phyloP scores from a whole-genome alignment of 345 rosid genomes.

The Noccaea caerulescens region DNA sequence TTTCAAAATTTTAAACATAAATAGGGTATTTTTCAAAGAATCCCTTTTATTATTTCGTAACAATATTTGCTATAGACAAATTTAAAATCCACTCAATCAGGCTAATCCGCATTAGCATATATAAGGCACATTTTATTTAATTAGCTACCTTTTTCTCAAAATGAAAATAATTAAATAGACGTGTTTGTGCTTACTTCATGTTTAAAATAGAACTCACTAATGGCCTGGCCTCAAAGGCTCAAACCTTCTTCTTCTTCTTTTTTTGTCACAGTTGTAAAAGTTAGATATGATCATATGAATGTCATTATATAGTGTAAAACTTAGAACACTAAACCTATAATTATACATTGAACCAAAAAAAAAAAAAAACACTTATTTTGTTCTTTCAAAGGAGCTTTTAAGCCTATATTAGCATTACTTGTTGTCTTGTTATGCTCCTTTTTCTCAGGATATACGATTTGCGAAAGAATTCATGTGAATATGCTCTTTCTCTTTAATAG shows the following conservation, averaged over 20 bases:
- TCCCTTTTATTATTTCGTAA: not conserved
- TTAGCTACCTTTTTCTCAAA: too few relatives aligned
- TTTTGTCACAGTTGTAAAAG: too few relatives aligned
- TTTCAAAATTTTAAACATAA: too few relatives aligned
- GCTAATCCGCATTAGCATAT: too few relatives aligned
- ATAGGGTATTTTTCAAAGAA: too few relatives aligned
- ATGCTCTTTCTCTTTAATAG: not conserved
- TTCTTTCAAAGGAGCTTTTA: conserved; percentile 23
- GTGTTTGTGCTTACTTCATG: too few relatives aligned
- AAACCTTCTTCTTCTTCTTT: too few relatives aligned
- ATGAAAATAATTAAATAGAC: too few relatives aligned
- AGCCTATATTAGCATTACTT: not conserved
- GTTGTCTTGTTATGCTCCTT: conserved; percentile 20
- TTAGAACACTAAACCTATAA: not conserved
- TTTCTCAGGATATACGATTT: not conserved
- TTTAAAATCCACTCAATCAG: not conserved
- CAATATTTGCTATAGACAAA: not conserved
- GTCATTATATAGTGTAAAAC: not conserved
- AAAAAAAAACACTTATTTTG: not conserved
- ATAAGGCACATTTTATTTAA: too few relatives aligned
- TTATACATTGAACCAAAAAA: not conserved
- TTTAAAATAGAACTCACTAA: too few relatives aligned
- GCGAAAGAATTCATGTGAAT: not conserved
- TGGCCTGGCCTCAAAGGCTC: not conserved
- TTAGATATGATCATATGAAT: not conserved